These are phyloP conservation scores for Colletotrichum destructivum DNA, from an alignment of 2,329 filamentous ascomycete species.

Conservation along the genomic window DNA sequence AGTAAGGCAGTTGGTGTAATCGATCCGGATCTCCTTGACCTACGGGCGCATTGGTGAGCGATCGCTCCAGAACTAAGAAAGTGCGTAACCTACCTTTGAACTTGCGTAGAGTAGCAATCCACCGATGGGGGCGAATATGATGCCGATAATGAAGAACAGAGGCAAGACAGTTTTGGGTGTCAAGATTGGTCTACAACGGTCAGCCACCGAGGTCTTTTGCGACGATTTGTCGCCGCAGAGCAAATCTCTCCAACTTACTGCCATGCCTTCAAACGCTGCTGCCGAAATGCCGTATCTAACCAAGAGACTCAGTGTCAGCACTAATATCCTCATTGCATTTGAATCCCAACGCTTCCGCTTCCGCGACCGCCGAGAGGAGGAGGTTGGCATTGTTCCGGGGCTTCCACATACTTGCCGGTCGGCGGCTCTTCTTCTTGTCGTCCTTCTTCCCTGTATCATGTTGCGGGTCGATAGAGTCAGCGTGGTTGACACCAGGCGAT, in stretches of 20 bases:
- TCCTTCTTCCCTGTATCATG: conserved; percentile 66
- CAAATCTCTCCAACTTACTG: conserved; percentile 77
- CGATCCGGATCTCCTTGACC: conserved; percentile 92
- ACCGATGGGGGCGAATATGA: conserved; percentile 95
- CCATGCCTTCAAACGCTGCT: conserved; percentile 98
- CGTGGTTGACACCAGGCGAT: conserved; percentile 59
- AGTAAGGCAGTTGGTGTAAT: conserved; percentile 85
- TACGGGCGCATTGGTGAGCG: conserved; percentile 52
- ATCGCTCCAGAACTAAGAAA: not conserved
- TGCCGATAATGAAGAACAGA: conserved; percentile 90
- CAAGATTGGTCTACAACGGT: conserved; percentile 82
- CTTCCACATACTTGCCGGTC: conserved; percentile 84
- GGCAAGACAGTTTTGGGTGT: conserved; percentile 95
- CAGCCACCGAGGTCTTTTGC: conserved; percentile 23
- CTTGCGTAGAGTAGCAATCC: conserved; percentile 90
- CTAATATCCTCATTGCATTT: not conserved
- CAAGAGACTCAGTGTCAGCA: conserved; percentile 25
- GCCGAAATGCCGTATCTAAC: conserved; percentile 93
- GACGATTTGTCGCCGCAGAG: conserved; percentile 8
- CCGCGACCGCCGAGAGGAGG: conserved; percentile 18
- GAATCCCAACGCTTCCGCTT: conserved; percentile 34
- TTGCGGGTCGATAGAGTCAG: conserved; percentile 70
- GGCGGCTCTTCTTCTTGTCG: conserved; percentile 91
- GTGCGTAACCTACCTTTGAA: conserved; percentile 71
- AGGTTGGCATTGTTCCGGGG: conserved; percentile 31